Percentiles rank a stretch among this genome's conserved stretches.
phyloP scores from a whole-genome alignment of 768 basidiomycete genomes.

The Russula ochroleuca region DNA sequence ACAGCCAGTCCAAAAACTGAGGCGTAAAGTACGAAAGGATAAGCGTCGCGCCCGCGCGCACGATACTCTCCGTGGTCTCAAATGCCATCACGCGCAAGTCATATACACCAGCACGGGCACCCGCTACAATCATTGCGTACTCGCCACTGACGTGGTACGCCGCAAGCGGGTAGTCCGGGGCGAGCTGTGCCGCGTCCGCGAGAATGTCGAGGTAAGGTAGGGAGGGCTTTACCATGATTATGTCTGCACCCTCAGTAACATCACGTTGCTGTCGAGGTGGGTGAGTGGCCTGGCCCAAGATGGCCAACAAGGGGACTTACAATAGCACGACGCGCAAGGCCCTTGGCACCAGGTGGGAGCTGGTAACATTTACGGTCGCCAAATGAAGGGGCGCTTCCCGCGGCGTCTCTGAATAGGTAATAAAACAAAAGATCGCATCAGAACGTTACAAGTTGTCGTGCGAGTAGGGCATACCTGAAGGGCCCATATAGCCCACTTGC shows the following conservation, averaged over 20 bases:
- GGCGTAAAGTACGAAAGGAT: constrained; percentile 97
- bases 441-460: neutral
- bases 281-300: neutral
- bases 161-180: constrained; percentile 86
- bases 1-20: constrained; percentile 87
- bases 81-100: constrained; percentile 90
- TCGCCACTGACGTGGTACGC: constrained; percentile 98
- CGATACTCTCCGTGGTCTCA: constrained; percentile 86
- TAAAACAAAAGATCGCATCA: neutral
- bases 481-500: constrained; percentile 94
- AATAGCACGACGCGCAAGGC: constrained; percentile 89
- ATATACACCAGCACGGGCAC: constrained; percentile 91
- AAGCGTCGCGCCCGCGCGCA: constrained; percentile 85
- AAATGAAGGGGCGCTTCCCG: constrained; percentile 91
- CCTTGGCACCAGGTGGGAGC: constrained; percentile 82
- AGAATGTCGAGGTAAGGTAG: constrained; percentile 97
- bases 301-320: constrained; percentile 45
- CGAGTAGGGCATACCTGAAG: constrained; percentile 59
- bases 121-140: constrained; percentile 95
- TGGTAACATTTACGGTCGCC: constrained; percentile 98
- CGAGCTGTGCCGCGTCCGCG: constrained; percentile 75
- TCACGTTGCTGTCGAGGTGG: constrained; percentile 69
- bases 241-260: constrained; percentile 86
- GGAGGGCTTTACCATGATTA: constrained; percentile 98
- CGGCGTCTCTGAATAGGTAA: constrained; percentile 72